Percentiles rank a stretch among this genome's conserved stretches.
Conservation (phyloP, 2,329 filamentous ascomycete species). For the Dactylellina drechsleri region DNA sequence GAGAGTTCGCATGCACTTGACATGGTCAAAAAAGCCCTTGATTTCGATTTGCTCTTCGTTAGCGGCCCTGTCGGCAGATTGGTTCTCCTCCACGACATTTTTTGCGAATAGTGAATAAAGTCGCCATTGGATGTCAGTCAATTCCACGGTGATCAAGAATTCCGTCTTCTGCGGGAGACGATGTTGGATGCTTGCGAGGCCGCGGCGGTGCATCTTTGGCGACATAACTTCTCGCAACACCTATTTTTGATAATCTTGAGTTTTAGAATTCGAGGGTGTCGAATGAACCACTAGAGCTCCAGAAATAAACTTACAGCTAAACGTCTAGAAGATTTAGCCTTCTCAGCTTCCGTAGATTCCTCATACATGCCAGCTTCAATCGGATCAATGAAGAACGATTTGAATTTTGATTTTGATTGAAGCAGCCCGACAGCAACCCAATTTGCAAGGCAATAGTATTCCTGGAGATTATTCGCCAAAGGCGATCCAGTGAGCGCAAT, state of each 20-base stretch:
- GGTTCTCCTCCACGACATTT: constrained; percentile 22
- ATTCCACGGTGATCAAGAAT: constrained; percentile 78
- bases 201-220: constrained; percentile 81
- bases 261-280: not conserved
- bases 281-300: not conserved
- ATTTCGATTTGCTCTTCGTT: constrained; percentile 11
- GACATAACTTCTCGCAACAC: constrained; percentile 64
- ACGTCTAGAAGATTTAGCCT: constrained; percentile 8
- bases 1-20: constrained; percentile 26
- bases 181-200: constrained; percentile 73
- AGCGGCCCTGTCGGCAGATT: not conserved
- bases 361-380: constrained; percentile 76
- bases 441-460: constrained; percentile 87
- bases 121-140: constrained; percentile 72
- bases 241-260: constrained; percentile 63
- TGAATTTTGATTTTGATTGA: constrained; percentile 75
- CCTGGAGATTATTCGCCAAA: constrained; percentile 81
- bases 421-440: constrained; percentile 82
- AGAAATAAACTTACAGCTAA: constrained; percentile 24
- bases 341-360: constrained; percentile 67
- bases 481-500: constrained; percentile 90
- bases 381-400: constrained; percentile 73
- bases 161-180: constrained; percentile 80
- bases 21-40: constrained; percentile 41
- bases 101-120: constrained; percentile 66